Evolutionary conservation across 1,284 basidiomycete species (phyloP), one percentile per base, ranked within the genome.

Genomic region (Takashimella tepidaria): DNA sequence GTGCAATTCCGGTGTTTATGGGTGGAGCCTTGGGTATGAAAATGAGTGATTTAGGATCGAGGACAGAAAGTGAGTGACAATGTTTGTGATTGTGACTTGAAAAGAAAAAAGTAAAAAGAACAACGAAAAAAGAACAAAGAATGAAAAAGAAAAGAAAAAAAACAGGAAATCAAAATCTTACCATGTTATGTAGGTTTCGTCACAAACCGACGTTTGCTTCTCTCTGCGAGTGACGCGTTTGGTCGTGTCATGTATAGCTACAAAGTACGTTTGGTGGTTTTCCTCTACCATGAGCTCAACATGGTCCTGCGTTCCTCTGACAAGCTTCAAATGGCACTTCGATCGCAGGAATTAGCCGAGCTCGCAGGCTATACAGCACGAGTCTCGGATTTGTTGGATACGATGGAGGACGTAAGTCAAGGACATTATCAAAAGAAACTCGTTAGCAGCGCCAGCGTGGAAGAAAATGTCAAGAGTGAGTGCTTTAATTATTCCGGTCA

Each of bases 331-430:
- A n/a, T n/a, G n/a, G n/a, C n/a, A n/a, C n/a, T n/a, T n/a, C n/a
- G n/a, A n/a, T n/a, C n/a, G 19, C 46, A 72, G 70, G 92, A 97
- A 72, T 80, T 98, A 3, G 87, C 91, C 5, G 95, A 98, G 73
- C 83, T 98, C 26, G 92, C 93, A 1, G 95, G 95, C 11, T 97
- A 97, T 74, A 97, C 95, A 0, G 83, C 92, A 0, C 85, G 95
- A 19, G 93, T 98, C 0, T 86, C 88, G 22, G 83, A 87, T 47
- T 81, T 98, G 10, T 81, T 98, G 6, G 89, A 95, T 53, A 91
- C 92, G 0, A 96, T 98, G 86, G 82, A 86, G 16, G 92, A 93
- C 55, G 83, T 97, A 43, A 84, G 85, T 61, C 77, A 81, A 47
- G 91, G 92, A 41, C 86, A 86, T 64, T 96, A 90, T 61, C 84